Base-by-base conservation (phyloP, 1,284 basidiomycete genomes). In the Phellinidium pouzarii region DNA sequence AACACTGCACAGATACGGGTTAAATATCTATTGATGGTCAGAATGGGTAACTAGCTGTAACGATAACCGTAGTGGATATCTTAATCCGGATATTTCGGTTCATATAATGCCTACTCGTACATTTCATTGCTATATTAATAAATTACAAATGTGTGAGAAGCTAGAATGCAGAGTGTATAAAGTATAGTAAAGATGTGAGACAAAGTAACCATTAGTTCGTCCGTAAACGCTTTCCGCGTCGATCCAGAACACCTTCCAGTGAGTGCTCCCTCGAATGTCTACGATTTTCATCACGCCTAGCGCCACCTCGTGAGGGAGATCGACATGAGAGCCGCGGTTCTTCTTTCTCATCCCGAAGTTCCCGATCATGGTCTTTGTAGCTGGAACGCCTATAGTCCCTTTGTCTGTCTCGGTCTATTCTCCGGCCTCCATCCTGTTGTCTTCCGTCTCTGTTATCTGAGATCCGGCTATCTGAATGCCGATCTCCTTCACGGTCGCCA, bases 201-300 rank as follows among this genome's bases (percentile, higher is more conserved):
- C n/a, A 36, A 36, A 20, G 19, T 11, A 31, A 3, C 2, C 11
- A 19, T 48, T 25, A 50, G 22, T 57, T 52, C 46, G 55, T 57
- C 50, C 70, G 60, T 49, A 67, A 62, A 50, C 70, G 66, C 60
- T 73, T 70, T 46, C 37, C 54, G n/a, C 55, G 36, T 63, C 66
- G 29, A 61, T 66, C 27, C 61, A 66, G 29, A 60, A 65, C 27
- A 61, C 56, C 44, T 7, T 67, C 64, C 22, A 59, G 58, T 11
- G 69, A 71, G 49, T 73, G 68, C 57, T 76, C 76, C 50, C 71
- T 65, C 22, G 77, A 77, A 37, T 68, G 71, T 46, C 69, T 64
- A 53, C 72, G 43, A 36, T 40, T 29, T 8, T 47, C 46, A n/a
- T 44, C 52, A 11, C 25, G 36, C 14, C 55, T n/a, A n/a, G n/a